These are phyloP conservation scores for Neurospora sp. DNA, from an alignment of 495 filamentous ascomycete species.

Conservation along the genomic window DNA sequence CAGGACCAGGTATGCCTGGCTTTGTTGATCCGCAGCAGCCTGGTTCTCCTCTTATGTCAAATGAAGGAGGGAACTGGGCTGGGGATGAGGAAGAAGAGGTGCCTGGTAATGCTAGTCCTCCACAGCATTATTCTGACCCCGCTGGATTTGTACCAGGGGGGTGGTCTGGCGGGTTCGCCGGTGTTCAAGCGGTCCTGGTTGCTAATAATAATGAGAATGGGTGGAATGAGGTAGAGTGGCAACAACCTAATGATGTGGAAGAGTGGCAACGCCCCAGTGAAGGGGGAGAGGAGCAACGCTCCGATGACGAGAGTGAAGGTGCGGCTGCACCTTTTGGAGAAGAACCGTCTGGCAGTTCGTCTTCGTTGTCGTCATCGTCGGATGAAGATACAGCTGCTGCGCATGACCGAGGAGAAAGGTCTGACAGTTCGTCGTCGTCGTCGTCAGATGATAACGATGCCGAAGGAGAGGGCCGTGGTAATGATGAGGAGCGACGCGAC, in stretches of 20 bases:
- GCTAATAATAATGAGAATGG: neutral
- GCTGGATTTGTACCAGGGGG: neutral
- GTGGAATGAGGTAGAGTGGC: neutral
- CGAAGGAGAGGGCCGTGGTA: neutral
- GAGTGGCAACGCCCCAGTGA: neutral
- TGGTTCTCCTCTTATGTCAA: neutral
- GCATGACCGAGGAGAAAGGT: neutral
- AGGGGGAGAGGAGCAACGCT: neutral
- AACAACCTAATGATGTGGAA: neutral
- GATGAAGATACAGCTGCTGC: neutral
- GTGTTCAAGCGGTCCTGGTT: neutral
- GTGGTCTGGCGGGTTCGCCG: neutral
- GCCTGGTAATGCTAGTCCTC: too few species aligned
- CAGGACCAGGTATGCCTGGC: neutral
- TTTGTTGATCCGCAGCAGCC: neutral
- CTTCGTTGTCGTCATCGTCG: neutral
- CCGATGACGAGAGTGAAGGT: neutral
- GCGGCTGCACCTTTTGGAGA: neutral
- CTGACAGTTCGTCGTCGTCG: neutral
- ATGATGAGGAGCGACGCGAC: neutral
- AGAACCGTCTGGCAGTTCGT: neutral
- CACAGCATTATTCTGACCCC: too few species aligned
- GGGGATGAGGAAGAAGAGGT: neutral
- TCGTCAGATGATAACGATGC: neutral
- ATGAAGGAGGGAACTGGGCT: neutral